Base-by-base conservation (phyloP, 75 land plant species). In the Cupressus sempervirens region DNA sequence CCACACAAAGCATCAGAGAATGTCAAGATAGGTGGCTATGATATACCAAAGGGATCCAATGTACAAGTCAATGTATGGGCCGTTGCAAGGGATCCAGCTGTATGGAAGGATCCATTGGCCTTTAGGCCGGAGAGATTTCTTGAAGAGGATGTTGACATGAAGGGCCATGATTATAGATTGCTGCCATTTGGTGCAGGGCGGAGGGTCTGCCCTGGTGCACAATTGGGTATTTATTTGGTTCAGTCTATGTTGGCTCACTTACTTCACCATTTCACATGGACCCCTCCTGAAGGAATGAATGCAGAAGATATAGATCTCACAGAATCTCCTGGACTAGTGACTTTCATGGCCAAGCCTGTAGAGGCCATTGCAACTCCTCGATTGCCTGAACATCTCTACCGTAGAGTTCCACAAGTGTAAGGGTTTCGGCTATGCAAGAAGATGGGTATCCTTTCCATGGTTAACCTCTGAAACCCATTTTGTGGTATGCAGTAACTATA, bases 101-200 rank as follows among this genome's bases (percentile, higher is more conserved):
- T 91, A 38, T 97, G 99, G 99, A 87, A 90, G 84, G 82, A 92
- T 68, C 95, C 99, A 0, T 72, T 87, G 13, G 88, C 86, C 82
- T 97, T 92, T 85, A 88, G 96, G 36, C 99, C 99, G 0, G 99
- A 97, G 88, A 81, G 99, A 82, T 97, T 95, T 87, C 40, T 91
- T 43, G 99, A 94, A 73, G 95, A 93, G 82, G 96, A 97, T 76
- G 86, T 97, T 29, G 98, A 97, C 85, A 92, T 97, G 83, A 97
- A 97, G 86, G 99, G 99, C 50, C 93, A 93, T 52, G 99, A 97
- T 77, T 94, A 75, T 84, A 79, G 98, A 56, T 86, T 97, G 11
- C 88, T 97, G 38, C 99, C 99, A 13, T 97, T 97, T 82, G 98
- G 99, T 12, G 93, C 99, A 0, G 98, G 99, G 16, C 84, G 99